Evolutionary conservation across 2,329 filamentous ascomycete species (phyloP).

Genomic region (Colletotrichum filicis): DNA sequence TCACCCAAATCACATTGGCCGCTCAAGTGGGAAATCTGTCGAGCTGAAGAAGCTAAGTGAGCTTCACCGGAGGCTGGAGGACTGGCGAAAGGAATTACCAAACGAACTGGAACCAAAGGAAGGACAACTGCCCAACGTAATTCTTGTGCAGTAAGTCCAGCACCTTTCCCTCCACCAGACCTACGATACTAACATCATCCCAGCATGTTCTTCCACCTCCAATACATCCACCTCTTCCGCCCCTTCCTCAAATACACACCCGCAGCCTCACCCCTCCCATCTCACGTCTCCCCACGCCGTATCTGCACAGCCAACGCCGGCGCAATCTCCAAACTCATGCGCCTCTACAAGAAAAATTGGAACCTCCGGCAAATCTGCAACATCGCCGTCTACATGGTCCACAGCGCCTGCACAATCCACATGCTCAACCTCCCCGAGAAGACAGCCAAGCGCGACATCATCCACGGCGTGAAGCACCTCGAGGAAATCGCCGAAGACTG

Average conservation of each 20-base stretch:
- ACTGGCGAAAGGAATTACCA: slow-evolving; percentile 87
- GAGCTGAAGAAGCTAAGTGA: slow-evolving; percentile 95
- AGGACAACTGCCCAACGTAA: slow-evolving; percentile 86
- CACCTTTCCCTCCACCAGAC: too few relatives aligned
- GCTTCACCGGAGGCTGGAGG: slow-evolving; percentile 87
- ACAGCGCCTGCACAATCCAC: slow-evolving; percentile 95
- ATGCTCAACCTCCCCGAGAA: slow-evolving; percentile 93
- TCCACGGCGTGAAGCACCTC: slow-evolving; percentile 89
- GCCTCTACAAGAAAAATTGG: slow-evolving; percentile 92
- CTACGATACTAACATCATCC: slow-evolving; percentile 38
- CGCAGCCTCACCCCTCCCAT: slow-evolving; percentile 81
- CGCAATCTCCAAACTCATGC: slow-evolving; percentile 92
- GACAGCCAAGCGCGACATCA: slow-evolving; percentile 88
- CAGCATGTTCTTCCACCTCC: slow-evolving; percentile 97
- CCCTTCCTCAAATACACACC: slow-evolving; percentile 94
- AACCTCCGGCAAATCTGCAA: slow-evolving; percentile 95
- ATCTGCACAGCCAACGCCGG: slow-evolving; percentile 91
- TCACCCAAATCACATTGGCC: slow-evolving; percentile 76
- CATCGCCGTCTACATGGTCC: slow-evolving; percentile 93
- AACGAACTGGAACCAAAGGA: slow-evolving; percentile 90
- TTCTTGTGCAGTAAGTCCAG: slow-evolving; percentile 86
- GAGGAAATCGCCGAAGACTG: slow-evolving; percentile 97
- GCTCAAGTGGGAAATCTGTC: slow-evolving; percentile 77
- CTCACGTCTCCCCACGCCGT: slow-evolving; percentile 89
- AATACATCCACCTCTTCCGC: slow-evolving; percentile 95